phyloP scores from a whole-genome alignment of 495 filamentous ascomycete genomes.

The Ramalina peruviana region DNA sequence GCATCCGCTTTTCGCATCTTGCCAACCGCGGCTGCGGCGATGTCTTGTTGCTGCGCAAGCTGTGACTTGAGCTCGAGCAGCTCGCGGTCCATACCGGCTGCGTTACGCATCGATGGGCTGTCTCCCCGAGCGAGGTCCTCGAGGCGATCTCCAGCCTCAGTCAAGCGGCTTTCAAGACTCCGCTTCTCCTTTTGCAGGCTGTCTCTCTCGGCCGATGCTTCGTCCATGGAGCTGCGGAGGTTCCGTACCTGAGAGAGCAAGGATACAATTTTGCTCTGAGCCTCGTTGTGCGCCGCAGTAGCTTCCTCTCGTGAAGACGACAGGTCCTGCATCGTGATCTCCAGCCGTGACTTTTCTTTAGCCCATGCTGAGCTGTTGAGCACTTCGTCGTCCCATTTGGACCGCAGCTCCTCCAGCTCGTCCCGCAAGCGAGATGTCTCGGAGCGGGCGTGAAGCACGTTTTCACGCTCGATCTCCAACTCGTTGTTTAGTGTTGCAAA shows the following conservation, averaged over 20 bases:
- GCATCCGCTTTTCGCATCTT: constrained; percentile 98
- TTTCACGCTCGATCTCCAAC: constrained; percentile 85
- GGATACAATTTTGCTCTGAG: constrained; percentile 78
- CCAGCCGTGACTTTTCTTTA: constrained; percentile 89
- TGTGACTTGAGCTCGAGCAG: constrained; percentile 80
- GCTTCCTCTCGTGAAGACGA: constrained; percentile 85
- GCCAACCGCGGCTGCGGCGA: constrained; percentile 80
- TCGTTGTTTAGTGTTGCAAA: constrained; percentile 80
- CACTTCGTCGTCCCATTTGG: constrained; percentile 97
- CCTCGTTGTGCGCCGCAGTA: constrained; percentile 83
- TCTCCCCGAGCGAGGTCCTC: constrained; percentile 81
- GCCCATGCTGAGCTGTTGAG: constrained; percentile 96
- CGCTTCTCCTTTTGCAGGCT: constrained; percentile 78
- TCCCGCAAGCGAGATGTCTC: constrained; percentile 71
- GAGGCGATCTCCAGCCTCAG: constrained; percentile 79
- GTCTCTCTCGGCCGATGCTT: constrained; percentile 75
- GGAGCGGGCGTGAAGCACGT: constrained; percentile 50
- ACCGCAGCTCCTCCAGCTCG: constrained; percentile 85
- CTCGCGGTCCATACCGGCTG: constrained; percentile 78
- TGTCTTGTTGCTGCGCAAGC: constrained; percentile 86
- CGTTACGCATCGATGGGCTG: constrained; percentile 81
- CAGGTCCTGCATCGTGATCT: constrained; percentile 80
- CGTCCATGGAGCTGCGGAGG: constrained; percentile 72
- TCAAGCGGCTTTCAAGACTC: constrained; percentile 70
- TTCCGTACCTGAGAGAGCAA: constrained; percentile 83